Conservation (phyloP, 352 stramenopile species). For the Phytophthora megakarya region DNA sequence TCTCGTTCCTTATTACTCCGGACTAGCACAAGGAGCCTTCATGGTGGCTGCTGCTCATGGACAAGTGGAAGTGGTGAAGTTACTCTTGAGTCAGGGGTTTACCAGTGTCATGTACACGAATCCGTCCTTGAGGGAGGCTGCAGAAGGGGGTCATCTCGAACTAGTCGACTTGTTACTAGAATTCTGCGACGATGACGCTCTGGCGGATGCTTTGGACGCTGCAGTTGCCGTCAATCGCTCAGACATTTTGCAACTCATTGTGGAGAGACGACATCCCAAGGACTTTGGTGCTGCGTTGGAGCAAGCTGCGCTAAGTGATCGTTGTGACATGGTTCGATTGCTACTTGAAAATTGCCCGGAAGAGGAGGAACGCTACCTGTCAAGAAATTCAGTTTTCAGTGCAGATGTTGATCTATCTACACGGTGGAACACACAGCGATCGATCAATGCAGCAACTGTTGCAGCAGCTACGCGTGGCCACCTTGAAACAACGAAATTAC, state of each 20-base stretch:
- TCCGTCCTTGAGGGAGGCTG: constrained; percentile 14
- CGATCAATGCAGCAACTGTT: constrained; percentile 13
- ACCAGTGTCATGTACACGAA: constrained; percentile 22
- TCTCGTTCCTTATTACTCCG: constrained; percentile 16
- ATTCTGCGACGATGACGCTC: constrained; percentile 15
- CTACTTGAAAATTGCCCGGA: constrained; percentile 21
- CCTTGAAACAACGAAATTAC: constrained; percentile 2
- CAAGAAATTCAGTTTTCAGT: neutral
- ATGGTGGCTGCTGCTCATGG: constrained; percentile 16
- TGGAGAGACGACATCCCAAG: constrained; percentile 15
- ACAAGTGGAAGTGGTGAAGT: constrained; percentile 6
- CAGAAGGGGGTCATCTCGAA: constrained; percentile 10
- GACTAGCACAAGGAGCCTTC: constrained; percentile 20
- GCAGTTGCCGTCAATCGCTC: constrained; percentile 5
- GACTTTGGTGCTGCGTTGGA: constrained; percentile 19
- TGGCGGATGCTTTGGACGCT: constrained; percentile 9
- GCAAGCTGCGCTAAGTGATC: constrained; percentile 9
- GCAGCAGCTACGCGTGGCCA: constrained; percentile 7
- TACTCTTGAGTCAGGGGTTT: constrained; percentile 11
- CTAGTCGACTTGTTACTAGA: constrained; percentile 12
- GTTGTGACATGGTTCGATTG: constrained; percentile 8
- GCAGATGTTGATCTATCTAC: neutral
- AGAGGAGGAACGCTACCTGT: constrained; percentile 13
- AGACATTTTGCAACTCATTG: constrained; percentile 17
- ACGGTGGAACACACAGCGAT: constrained; percentile 15